These are phyloP conservation scores for Calonectria hawksworthii DNA, from an alignment of 2,329 filamentous ascomycete species.

Conservation along the genomic window DNA sequence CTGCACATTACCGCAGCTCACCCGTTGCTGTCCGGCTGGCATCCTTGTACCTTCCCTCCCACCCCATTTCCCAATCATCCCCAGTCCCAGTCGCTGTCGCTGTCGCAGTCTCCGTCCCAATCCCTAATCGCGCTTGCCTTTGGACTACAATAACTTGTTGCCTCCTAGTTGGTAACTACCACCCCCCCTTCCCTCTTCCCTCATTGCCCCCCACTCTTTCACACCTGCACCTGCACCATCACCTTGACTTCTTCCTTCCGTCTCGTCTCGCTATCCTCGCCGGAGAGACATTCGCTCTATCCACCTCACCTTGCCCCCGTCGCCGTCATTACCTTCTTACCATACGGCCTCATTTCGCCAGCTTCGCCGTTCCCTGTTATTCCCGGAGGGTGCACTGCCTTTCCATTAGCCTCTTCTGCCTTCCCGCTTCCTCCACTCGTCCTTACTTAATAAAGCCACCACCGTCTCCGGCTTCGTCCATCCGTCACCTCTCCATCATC, in stretches of 20 bases:
- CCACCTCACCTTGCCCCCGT: slow-evolving; percentile 14
- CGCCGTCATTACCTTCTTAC: slow-evolving; percentile 3
- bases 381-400: slow-evolving; percentile 17
- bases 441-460: slow-evolving; percentile 11
- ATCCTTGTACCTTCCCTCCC: slow-evolving; percentile 7
- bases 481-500: slow-evolving; percentile 22
- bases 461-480: slow-evolving; percentile 21
- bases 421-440: slow-evolving; percentile 13
- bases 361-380: slow-evolving; percentile 1
- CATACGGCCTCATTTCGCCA: not conserved
- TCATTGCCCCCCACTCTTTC: slow-evolving; percentile 7
- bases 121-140: slow-evolving; percentile 16
- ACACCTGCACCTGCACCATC: not conserved
- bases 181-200: slow-evolving; percentile 9
- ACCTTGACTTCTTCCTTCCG: not conserved
- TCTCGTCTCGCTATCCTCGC: slow-evolving; percentile 20
- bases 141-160: slow-evolving; percentile 9
- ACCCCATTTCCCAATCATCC: slow-evolving; percentile 11
- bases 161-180: slow-evolving; percentile 6
- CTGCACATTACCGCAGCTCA: not conserved
- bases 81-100: not conserved
- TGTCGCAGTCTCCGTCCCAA: not conserved
- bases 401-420: slow-evolving; percentile 1
- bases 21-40: not conserved
- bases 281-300: slow-evolving; percentile 12